Base-by-base conservation (phyloP, 805 yeast genomes). In the Metschnikowia cubensis region DNA sequence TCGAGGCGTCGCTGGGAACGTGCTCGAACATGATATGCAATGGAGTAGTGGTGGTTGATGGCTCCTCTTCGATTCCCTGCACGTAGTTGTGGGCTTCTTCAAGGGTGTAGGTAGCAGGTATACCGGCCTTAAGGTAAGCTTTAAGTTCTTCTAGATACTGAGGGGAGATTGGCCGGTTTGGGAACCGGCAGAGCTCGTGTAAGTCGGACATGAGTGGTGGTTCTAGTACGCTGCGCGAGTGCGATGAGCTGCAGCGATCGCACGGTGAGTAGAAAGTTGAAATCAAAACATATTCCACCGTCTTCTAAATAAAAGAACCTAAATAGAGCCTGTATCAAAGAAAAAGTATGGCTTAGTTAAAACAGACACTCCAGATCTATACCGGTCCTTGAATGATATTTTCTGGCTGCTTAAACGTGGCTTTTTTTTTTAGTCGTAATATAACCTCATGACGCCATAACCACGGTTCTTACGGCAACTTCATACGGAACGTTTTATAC, bases 101-200 rank as follows among this genome's bases (percentile, higher is more conserved):
- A 10, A 84, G 64, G 0, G 96, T 88, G 54, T 88, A 86, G 0
- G 96, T 89, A 0, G 95, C 79, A 6, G 96, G 95, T 13, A 89
- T 81, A 1, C 95, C 96, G 22, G 74, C 73, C 42, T 74, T 69
- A 52, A 88, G 67, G 55, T 71, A 79, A 43, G 58, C 65, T 40
- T 69, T 71, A 41, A 89, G 65, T 8, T 73, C 66, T 0, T 59
- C 67, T n/a, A 81, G 46, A 58, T 82, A 79, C 0, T 50, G 47
- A 1, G 65, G 71, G 1, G 73, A 63, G 18, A 87, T 73, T 2
- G 92, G 92, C 29, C 87, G 55, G 6, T 49, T 34, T 14, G 45
- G 11, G 54, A 76, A 77, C 43, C 61, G 73, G 64, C 83, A 85
- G 35, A 85, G 70, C 42, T 84, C 84, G 63, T 86, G 94, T 36